phyloP scores from a whole-genome alignment of 2,329 filamentous ascomycete species.

The Scolecobasidium constrictum region DNA sequence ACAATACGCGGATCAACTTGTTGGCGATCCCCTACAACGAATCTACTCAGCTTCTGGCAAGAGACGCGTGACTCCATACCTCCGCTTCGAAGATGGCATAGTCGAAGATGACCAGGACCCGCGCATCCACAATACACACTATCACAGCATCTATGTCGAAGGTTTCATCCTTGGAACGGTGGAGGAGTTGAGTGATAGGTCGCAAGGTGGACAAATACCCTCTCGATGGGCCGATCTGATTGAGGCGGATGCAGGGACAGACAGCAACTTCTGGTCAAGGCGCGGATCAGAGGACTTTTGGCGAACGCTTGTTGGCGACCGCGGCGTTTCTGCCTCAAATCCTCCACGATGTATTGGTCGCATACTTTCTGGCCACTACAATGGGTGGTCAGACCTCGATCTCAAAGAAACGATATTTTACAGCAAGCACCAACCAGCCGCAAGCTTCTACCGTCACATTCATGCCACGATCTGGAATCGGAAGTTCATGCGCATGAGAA shows the following conservation, averaged over 20 bases:
- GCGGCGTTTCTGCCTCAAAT: not conserved
- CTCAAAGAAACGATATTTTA: not conserved
- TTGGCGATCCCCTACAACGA: not conserved
- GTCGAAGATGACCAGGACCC: not conserved
- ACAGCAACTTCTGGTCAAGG: not conserved
- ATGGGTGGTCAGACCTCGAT: not conserved
- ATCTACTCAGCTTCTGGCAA: no score
- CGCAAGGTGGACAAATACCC: not conserved
- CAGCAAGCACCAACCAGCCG: not conserved
- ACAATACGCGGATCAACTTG: not conserved
- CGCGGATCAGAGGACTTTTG: not conserved
- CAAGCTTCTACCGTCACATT: not conserved
- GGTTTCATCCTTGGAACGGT: not conserved
- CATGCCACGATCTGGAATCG: not conserved
- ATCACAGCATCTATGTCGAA: not conserved
- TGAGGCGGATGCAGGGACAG: no score
- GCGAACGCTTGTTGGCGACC: not conserved
- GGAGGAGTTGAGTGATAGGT: not conserved
- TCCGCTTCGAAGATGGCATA: not conserved
- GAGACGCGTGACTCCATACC: not conserved
- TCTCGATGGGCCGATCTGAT: not conserved
- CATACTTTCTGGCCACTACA: not conserved
- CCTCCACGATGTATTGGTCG: not conserved
- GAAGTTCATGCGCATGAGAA: not conserved
- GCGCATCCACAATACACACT: not conserved